Base-by-base conservation (phyloP, 2,329 filamentous ascomycete species). In the Tolypocladium ophioglossoides region DNA sequence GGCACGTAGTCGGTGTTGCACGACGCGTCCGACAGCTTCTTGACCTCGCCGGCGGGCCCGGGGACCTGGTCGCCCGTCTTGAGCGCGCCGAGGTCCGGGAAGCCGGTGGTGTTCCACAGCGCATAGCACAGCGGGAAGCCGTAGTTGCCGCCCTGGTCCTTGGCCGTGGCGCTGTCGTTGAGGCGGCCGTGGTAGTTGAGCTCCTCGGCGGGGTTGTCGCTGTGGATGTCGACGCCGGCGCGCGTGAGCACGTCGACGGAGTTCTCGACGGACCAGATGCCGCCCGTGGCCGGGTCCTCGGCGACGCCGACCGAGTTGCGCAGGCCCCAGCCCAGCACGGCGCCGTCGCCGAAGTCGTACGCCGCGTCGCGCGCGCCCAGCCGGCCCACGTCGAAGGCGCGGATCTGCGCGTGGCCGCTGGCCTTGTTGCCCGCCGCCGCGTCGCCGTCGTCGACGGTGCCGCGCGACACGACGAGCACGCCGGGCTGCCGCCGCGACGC, bases 111-210 rank as follows among this genome's bases (percentile, higher is more conserved):
- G 55, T 79, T 74, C 85, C 85, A 89, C 10, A 85, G 73, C 0
- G 85, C 74, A 61, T 83, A 86, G 70, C 87, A 90, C 48, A 74
- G 69, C 2, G 87, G 87, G 63, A 89, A 91, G 24, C 86, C 87
- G 62, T 85, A 86, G 66, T 89, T 88, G 3, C 67, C 68, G 18
- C 72, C 73, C 53, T 70, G 66, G 22, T 65, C 54, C 12, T 58
- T 32, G 8, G n/a, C 63, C 0, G 59, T 58, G 11, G 67, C 61
- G 16, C 66, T 62, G 56, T 68, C 66, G 49, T 50, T 44, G 35
- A 87, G 71, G 55, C 76, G 78, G 4, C 86, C 86, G 56, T 86
- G 80, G 65, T 81, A 88, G 67, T 90, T 89, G 66, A 91, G 69
- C 68, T 90, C 84, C 64, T 90, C 87, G 18, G 77, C 86, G 0